These are phyloP conservation scores for Besnoitia besnoiti DNA, from an alignment of 169 alveolate genomes.

Conservation along the genomic window DNA sequence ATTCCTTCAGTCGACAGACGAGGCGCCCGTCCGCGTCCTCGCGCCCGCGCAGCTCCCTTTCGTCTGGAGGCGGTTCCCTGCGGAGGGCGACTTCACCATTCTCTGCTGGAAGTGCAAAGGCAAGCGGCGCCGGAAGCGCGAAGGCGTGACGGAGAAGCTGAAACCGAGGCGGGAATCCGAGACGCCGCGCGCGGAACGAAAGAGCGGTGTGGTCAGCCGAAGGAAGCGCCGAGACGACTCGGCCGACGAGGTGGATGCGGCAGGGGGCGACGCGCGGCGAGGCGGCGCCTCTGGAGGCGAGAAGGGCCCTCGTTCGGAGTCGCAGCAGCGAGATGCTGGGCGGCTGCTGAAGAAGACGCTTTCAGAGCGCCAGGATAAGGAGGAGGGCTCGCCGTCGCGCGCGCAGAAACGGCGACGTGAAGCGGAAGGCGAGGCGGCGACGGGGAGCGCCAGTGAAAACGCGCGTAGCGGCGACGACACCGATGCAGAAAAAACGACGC, in stretches of 20 bases:
- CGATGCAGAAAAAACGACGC: not conserved
- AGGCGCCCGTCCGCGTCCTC: not conserved
- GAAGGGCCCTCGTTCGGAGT: not conserved
- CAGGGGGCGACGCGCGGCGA: not conserved
- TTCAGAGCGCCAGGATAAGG: not conserved
- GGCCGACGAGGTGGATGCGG: not conserved
- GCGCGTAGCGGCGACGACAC: no score
- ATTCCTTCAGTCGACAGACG: not conserved
- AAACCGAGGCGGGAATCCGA: not conserved
- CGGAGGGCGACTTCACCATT: not conserved
- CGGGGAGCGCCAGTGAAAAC: slow-evolving; percentile 2
- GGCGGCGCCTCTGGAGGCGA: not conserved
- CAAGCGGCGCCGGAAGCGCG: not conserved
- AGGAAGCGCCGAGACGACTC: not conserved
- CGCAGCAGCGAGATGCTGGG: not conserved
- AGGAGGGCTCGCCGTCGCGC: no score
- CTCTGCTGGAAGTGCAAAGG: slow-evolving; percentile 26
- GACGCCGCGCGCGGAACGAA: not conserved
- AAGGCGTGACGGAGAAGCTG: not conserved
- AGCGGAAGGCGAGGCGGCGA: not conserved
- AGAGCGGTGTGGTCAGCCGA: not conserved
- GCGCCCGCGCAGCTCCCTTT: slow-evolving; percentile 11
- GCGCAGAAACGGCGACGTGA: not conserved
- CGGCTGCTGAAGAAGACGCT: slow-evolving; percentile 12
- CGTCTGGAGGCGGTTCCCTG: slow-evolving; percentile 24